Evolutionary conservation across 306 rosid genomes (phyloP).

Genomic region (Cicer arietinum): DNA sequence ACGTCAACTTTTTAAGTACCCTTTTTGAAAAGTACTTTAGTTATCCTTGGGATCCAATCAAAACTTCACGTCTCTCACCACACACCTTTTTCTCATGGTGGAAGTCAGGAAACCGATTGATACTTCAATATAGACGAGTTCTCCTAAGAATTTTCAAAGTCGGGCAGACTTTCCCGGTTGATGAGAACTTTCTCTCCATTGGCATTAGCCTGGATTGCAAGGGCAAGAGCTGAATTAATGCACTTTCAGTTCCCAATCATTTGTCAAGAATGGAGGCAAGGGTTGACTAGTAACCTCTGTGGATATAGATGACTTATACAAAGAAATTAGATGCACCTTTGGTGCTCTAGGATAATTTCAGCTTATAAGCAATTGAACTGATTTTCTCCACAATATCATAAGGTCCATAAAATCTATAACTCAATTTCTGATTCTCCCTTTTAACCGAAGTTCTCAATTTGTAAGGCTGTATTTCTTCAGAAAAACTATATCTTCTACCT

Average conservation of each 20-base stretch:
- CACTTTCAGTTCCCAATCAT: constrained; percentile 2
- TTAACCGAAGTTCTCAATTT: neutral
- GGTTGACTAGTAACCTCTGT: neutral
- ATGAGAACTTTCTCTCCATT: constrained; percentile 3
- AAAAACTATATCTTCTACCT: neutral
- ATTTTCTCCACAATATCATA: neutral
- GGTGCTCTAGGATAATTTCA: neutral
- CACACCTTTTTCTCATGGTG: neutral
- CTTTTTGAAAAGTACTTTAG: neutral
- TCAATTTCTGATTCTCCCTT: neutral
- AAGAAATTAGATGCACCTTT: neutral
- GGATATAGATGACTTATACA: neutral
- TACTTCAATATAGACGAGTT: neutral
- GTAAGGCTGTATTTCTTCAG: neutral
- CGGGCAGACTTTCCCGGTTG: neutral
- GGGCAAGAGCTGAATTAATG: constrained; percentile 2
- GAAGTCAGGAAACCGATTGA: neutral
- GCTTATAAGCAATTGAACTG: neutral
- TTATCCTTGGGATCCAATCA: neutral
- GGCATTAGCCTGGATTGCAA: neutral
- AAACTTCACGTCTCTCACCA: neutral
- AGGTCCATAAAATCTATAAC: neutral
- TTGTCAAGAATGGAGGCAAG: neutral
- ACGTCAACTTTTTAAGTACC: too few species aligned
- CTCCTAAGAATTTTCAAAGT: neutral